These are phyloP conservation scores for Fusarium praegraminearum DNA, from an alignment of 2,329 filamentous ascomycete genomes.

Conservation along the genomic window DNA sequence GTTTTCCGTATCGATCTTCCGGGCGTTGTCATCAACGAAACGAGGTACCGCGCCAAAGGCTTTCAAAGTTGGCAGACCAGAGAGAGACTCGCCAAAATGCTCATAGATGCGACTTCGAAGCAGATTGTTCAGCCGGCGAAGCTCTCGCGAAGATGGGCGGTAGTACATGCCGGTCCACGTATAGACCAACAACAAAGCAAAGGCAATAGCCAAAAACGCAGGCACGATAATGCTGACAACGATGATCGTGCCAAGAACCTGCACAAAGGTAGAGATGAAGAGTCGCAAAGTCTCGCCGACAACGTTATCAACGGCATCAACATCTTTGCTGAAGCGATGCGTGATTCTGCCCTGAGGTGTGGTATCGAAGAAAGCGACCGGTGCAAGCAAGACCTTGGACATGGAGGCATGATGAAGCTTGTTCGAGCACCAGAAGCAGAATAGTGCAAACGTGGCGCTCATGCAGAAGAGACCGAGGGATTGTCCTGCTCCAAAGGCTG, in stretches of 20 bases:
- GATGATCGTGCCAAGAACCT: constrained; percentile 22
- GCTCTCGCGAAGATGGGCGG: constrained; percentile 14
- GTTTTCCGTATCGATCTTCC: constrained; percentile 26
- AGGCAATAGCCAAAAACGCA: constrained; percentile 16
- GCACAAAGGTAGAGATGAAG: constrained; percentile 26
- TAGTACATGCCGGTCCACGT: constrained; percentile 35
- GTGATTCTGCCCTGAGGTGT: constrained; percentile 31
- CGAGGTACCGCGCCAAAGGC: constrained; percentile 23
- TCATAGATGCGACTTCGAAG: constrained; percentile 34
- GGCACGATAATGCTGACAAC: constrained; percentile 30
- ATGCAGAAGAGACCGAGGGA: constrained; percentile 23
- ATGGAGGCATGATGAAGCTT: constrained; percentile 22
- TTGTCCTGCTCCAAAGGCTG: constrained; percentile 20
- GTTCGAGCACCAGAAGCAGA: constrained; percentile 37
- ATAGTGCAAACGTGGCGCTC: constrained; percentile 21
- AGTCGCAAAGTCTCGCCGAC: constrained; percentile 22
- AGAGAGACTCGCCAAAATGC: constrained; percentile 27
- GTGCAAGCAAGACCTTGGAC: constrained; percentile 11
- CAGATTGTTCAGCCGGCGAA: constrained; percentile 24
- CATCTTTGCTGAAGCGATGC: constrained; percentile 27
- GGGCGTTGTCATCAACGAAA: constrained; percentile 21
- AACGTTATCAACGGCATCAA: constrained; percentile 30
- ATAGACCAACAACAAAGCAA: constrained; percentile 8
- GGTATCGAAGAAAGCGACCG: constrained; percentile 28
- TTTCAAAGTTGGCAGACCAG: constrained; percentile 21